phyloP scores from a whole-genome alignment of 768 basidiomycete genomes.

The Mycena pura region DNA sequence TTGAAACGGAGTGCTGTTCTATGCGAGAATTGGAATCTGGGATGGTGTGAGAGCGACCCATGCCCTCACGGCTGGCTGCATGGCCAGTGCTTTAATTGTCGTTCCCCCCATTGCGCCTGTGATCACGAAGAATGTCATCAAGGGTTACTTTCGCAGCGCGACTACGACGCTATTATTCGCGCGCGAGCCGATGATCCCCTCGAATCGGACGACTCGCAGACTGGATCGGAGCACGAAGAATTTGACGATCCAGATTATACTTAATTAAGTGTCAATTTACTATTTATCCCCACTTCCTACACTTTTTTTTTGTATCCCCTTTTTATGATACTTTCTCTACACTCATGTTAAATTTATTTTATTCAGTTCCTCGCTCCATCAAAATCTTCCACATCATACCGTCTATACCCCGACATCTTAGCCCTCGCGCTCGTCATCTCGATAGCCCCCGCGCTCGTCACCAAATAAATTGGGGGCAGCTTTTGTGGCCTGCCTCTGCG shows the following conservation, averaged over 20 bases:
- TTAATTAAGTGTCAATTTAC: too few relatives aligned
- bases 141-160: neutral
- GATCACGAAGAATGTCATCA: neutral
- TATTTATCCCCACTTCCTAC: too few relatives aligned
- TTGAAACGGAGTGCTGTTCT: neutral
- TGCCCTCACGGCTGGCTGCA: neutral
- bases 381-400: neutral
- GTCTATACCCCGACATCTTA: neutral
- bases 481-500: too few relatives aligned
- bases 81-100: neutral
- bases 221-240: neutral
- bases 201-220: neutral
- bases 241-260: neutral
- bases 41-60: neutral
- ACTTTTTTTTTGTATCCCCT: too few relatives aligned
- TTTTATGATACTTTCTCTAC: too few relatives aligned
- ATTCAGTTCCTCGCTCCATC: neutral
- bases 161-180: too few relatives aligned
- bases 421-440: neutral
- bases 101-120: neutral
- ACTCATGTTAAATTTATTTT: too few relatives aligned
- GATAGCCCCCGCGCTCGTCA: neutral
- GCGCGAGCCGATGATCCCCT: neutral
- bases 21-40: neutral
- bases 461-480: neutral